phyloP scores from a whole-genome alignment of 345 rosid genomes.

The Boechera divaricarpa region DNA sequence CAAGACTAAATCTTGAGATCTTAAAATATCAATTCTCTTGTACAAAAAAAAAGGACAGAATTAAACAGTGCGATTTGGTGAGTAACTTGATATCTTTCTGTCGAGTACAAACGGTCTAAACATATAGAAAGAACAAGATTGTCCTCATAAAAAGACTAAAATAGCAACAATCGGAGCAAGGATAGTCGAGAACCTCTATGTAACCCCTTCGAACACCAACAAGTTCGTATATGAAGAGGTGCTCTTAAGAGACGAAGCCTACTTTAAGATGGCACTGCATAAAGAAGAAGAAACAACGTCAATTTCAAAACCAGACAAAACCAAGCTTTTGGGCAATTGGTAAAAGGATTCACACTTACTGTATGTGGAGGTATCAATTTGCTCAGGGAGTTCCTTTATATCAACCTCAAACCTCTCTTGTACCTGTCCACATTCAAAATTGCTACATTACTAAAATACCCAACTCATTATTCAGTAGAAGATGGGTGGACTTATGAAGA shows the following conservation, averaged over 20 bases:
- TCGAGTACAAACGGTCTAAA: conserved; percentile 26
- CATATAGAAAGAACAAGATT: not conserved
- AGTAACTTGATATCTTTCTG: not conserved
- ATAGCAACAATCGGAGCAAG: not conserved
- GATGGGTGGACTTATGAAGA: not conserved
- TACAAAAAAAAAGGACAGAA: conserved; percentile 7
- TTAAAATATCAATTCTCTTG: not conserved
- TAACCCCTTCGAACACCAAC: not conserved
- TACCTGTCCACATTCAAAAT: conserved; percentile 19
- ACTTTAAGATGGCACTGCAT: conserved; percentile 43
- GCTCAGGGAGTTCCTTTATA: conserved; percentile 96
- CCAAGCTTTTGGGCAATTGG: not conserved
- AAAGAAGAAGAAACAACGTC: not conserved
- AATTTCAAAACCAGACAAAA: not conserved
- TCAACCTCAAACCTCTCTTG: conserved; percentile 95
- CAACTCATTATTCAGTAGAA: not conserved
- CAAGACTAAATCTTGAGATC: not conserved
- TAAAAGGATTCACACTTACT: conserved; percentile 54
- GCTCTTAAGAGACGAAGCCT: not conserved
- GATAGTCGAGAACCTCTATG: not conserved
- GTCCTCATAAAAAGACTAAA: conserved; percentile 19
- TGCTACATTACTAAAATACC: not conserved
- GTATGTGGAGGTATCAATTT: conserved; percentile 93
- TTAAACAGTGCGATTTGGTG: not conserved
- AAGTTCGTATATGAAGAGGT: not conserved